These are phyloP conservation scores for Abortiporus biennis DNA, from an alignment of 1,284 basidiomycete species.

Conservation along the genomic window DNA sequence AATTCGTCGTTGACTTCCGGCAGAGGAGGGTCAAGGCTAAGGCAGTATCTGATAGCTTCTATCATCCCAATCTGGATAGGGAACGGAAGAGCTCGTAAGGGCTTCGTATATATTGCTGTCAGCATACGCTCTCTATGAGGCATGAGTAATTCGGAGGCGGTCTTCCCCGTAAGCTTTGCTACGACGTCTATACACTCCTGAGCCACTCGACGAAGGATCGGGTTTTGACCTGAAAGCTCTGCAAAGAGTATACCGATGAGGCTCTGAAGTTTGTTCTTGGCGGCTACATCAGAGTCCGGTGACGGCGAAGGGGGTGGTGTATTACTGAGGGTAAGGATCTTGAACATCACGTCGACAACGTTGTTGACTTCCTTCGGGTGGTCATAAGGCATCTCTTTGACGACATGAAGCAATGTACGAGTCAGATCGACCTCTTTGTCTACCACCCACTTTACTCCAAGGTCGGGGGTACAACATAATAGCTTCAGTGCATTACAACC, in stretches of 20 bases:
- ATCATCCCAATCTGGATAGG: constrained; percentile 98
- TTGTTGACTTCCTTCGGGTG: constrained; percentile 79
- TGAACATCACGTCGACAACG: constrained; percentile 75
- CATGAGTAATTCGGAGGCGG: constrained; percentile 75
- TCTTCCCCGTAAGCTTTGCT: constrained; percentile 68
- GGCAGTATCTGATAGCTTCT: constrained; percentile 92
- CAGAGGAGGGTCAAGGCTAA: constrained; percentile 79
- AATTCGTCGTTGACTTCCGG: constrained; percentile 92
- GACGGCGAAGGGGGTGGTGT: constrained; percentile 37
- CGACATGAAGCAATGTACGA: constrained; percentile 86
- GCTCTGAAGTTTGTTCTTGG: constrained; percentile 49
- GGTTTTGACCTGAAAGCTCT: constrained; percentile 86
- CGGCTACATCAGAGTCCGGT: constrained; percentile 33
- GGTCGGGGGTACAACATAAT: constrained; percentile 64
- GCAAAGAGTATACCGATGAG: constrained; percentile 85
- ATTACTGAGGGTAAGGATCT: constrained; percentile 74
- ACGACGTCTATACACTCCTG: constrained; percentile 83
- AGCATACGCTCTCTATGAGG: constrained; percentile 89
- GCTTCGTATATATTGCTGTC: constrained; percentile 91
- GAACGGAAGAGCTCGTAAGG: constrained; percentile 93
- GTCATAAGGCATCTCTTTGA: constrained; percentile 95
- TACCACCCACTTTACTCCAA: constrained; percentile 78
- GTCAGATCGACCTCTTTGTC: constrained; percentile 91
- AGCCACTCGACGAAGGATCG: constrained; percentile 80
- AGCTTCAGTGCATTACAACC: constrained; percentile 83